Base-by-base conservation (phyloP, 2,329 filamentous ascomycete genomes). In the Aspergillus aculeatinus region DNA sequence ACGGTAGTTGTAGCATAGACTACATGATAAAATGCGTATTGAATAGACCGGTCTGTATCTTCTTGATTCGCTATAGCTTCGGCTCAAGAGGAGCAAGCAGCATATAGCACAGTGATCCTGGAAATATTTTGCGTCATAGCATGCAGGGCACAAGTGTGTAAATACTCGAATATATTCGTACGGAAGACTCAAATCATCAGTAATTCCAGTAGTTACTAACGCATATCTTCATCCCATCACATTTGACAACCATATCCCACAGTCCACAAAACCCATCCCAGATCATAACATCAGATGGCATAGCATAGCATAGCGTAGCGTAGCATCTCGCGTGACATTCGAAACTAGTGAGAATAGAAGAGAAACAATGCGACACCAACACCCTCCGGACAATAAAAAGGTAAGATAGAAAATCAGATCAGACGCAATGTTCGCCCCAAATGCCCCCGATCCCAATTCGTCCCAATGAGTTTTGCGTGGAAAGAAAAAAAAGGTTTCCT, bases 381-480 rank as follows among this genome's bases (percentile, higher is more conserved):
- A 44, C 39, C 39, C 39, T 19, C 39, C 39, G 16, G 39, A 44
- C 16, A 55, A 48, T 33, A 48, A 39, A 11, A 39, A 39, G 21
- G 56, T 54, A 48, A 55, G 49, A 53, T 42, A 61, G 52, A 59
- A 52, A 65, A 63, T 66, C 39, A 65, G 69, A 72, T 61, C 66
- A 74, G 68, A 74, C 69, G 73, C 71, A 75, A 65, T 72, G 69
- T 75, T 75, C 72, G 73, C 72, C 73, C 70, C 68, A 70, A 48
- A 75, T 74, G 69, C 71, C 73, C 39, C 72, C 72, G 67, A 71
- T 65, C 72, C 72, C 71, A 76, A 72, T 71, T 71, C 68, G 69
- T 73, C 72, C 72, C 73, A 71, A 75, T 74, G 67, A 70, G 53
- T 65, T 69, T 67, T 63, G 58, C 58, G 60, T 52, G 49, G 35